Percentiles rank a stretch among this genome's conserved stretches.
Evolutionary conservation across 2,329 filamentous ascomycete genomes (phyloP).

Genomic region (Fusarium continuum): DNA sequence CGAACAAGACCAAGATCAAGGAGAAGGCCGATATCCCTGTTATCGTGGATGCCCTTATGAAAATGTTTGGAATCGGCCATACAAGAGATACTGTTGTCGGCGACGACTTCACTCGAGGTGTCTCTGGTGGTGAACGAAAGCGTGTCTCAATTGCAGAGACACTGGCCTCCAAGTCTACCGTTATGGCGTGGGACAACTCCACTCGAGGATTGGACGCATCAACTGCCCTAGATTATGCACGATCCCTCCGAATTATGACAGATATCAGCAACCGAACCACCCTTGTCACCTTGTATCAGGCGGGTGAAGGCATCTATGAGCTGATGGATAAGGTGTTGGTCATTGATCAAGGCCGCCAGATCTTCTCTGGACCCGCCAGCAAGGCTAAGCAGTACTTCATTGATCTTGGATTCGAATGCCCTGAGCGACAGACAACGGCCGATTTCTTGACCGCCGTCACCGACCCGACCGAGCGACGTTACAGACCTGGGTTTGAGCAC

Average conservation of each 20-base stretch:
- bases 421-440: conserved; percentile 71
- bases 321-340: conserved; percentile 82
- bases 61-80: conserved; percentile 82
- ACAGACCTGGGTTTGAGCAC: conserved; percentile 70
- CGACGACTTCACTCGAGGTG: conserved; percentile 75
- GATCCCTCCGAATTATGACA: conserved; percentile 76
- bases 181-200: conserved; percentile 83
- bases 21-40: conserved; percentile 71
- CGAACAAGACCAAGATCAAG: conserved; percentile 77
- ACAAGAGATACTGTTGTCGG: conserved; percentile 79
- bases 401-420: conserved; percentile 74
- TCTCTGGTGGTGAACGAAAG: conserved; percentile 83
- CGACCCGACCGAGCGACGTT: conserved; percentile 74
- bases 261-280: conserved; percentile 73
- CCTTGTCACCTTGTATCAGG: conserved; percentile 55
- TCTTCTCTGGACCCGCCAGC: conserved; percentile 72
- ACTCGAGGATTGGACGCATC: conserved; percentile 83
- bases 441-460: conserved; percentile 47
- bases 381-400: conserved; percentile 74
- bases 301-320: conserved; percentile 55
- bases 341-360: conserved; percentile 73
- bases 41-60: conserved; percentile 74
- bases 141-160: conserved; percentile 83
- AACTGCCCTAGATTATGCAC: conserved; percentile 80
- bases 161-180: conserved; percentile 75